phyloP scores from a whole-genome alignment of 2,329 filamentous ascomycete species.

The Decorospora gaudefroyi region DNA sequence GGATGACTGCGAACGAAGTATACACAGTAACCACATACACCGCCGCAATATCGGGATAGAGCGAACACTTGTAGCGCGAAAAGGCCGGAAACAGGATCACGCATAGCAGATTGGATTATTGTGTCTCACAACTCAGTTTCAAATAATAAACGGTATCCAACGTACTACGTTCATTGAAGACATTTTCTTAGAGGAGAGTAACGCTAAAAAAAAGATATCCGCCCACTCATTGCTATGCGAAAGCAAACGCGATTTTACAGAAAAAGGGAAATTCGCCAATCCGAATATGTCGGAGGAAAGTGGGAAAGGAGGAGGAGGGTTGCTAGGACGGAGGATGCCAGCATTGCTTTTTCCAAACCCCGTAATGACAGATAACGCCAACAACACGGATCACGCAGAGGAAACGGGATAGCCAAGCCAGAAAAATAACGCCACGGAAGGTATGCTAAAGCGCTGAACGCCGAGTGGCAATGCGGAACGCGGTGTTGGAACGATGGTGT shows the following conservation, averaged over 20 bases:
- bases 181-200: constrained; percentile 28
- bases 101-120: no score
- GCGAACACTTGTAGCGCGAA: no score
- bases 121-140: no score
- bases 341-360: constrained; percentile 24
- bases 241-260: constrained; percentile 15
- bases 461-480: constrained; percentile 31
- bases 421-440: constrained; percentile 30
- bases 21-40: no score
- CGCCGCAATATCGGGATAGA: no score
- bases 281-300: not conserved
- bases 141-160: no score
- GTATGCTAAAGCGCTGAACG: constrained; percentile 35
- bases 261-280: not conserved
- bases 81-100: no score
- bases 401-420: constrained; percentile 9
- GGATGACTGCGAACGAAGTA: no score
- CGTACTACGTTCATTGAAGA: no score
- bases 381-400: constrained; percentile 5
- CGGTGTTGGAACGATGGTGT: constrained; percentile 10
- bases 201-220: constrained; percentile 5
- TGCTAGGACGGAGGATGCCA: constrained; percentile 5
- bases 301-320: no score
- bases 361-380: constrained; percentile 21
- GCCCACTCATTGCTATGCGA: constrained; percentile 16